These are phyloP conservation scores for Cercospora sp. DNA, from an alignment of 2,329 filamentous ascomycete genomes.

Conservation along the genomic window DNA sequence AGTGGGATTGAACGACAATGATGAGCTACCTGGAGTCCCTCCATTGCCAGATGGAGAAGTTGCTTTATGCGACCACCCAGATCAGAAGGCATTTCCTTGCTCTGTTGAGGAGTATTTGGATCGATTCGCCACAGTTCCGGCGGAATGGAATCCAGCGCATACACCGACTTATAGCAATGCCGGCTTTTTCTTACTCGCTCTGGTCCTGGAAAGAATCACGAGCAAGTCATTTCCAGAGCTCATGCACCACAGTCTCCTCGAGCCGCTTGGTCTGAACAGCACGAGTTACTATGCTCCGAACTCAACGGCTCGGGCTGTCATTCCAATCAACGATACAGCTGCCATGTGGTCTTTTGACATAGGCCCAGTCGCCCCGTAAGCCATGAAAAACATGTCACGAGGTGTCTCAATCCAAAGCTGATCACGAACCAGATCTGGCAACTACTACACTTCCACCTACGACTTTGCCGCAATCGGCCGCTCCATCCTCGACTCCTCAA, in stretches of 20 bases:
- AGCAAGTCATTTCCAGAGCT: neutral
- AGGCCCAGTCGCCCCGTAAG: neutral
- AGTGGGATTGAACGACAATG: neutral
- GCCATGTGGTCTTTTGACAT: neutral
- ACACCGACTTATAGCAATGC: neutral
- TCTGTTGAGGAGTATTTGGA: neutral
- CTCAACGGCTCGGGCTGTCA: neutral
- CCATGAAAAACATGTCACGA: neutral
- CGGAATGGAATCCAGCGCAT: neutral
- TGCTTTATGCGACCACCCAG: neutral
- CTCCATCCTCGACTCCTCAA: neutral
- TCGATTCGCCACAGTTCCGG: neutral
- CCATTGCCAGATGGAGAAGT: neutral
- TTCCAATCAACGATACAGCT: neutral
- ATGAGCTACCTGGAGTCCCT: neutral
- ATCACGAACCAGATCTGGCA: neutral
- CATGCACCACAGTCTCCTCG: neutral
- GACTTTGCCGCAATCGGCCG: neutral
- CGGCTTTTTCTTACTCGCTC: neutral
- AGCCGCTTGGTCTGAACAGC: neutral
- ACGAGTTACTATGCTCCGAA: neutral
- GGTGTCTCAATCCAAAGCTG: neutral
- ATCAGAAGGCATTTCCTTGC: neutral
- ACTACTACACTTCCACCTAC: neutral
- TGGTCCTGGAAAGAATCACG: neutral